These are phyloP conservation scores for Candolleomyces eurysporus DNA, from an alignment of 768 basidiomycete species.

Conservation along the genomic window DNA sequence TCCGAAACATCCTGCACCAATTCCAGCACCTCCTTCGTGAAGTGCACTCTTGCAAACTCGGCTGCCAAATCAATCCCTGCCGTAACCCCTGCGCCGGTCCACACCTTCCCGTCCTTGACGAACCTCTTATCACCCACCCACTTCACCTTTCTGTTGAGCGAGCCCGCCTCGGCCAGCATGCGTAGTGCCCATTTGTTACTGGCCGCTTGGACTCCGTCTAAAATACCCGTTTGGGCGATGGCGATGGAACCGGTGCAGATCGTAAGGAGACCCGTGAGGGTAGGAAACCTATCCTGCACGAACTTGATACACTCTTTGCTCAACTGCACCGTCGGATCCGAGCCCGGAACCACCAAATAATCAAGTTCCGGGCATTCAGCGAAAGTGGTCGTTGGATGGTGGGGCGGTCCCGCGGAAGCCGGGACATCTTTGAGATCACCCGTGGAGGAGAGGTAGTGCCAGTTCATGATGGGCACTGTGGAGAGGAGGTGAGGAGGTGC, in stretches of 20 bases:
- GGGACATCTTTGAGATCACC: no score
- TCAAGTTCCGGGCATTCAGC: no score
- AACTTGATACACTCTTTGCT: no score
- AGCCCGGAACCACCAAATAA: no score
- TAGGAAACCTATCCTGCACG: slow-evolving; percentile 1
- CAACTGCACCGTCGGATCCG: no score
- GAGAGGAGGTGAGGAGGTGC: no score
- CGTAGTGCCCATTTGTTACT: slow-evolving; percentile 21
- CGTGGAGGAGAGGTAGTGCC: no score
- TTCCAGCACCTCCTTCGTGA: slow-evolving; percentile 20
- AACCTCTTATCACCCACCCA: slow-evolving; percentile 27
- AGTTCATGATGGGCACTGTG: no score
- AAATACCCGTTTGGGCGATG: slow-evolving; percentile 19
- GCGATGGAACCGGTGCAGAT: slow-evolving; percentile 24
- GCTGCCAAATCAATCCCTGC: slow-evolving; percentile 26
- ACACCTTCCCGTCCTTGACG: slow-evolving; percentile 25
- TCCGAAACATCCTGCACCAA: slow-evolving; percentile 17
- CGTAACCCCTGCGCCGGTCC: slow-evolving; percentile 26
- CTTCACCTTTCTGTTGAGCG: slow-evolving; percentile 21
- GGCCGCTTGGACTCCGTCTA: slow-evolving; percentile 22
- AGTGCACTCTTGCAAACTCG: slow-evolving; percentile 23
- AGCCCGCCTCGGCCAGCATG: slow-evolving; percentile 4
- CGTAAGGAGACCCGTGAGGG: slow-evolving; percentile 19
- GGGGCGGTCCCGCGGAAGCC: no score
- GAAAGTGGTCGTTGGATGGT: no score